phyloP scores from a whole-genome alignment of 2,329 filamentous ascomycete species.

The Fusarium subtropicale region DNA sequence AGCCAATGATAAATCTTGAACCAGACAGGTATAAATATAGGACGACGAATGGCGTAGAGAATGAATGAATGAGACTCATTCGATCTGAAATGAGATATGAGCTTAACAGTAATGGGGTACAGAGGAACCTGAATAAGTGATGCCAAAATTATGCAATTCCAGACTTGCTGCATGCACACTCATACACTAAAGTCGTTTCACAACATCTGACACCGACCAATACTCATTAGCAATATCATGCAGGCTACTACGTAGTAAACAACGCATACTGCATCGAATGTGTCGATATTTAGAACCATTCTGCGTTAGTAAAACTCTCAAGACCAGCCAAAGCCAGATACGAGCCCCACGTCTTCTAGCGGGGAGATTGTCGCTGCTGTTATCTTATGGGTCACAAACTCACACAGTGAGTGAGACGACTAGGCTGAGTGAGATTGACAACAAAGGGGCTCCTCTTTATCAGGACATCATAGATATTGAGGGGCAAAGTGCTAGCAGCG shows the following conservation, averaged over 20 bases:
- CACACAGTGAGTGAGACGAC: not conserved
- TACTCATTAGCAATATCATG: not conserved
- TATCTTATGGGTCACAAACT: not conserved
- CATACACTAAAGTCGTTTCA: fast-evolving
- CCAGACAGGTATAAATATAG: too few relatives aligned
- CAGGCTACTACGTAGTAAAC: not conserved
- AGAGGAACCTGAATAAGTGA: too few relatives aligned
- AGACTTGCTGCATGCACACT: too few relatives aligned
- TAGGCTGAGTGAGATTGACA: not conserved
- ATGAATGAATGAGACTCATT: too few relatives aligned
- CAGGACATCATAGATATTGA: not conserved
- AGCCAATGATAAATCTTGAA: too few relatives aligned
- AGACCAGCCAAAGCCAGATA: not conserved
- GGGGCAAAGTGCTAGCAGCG: not conserved
- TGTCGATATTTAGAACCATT: not conserved
- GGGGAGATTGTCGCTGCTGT: not conserved
- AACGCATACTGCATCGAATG: not conserved
- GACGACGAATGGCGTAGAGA: too few relatives aligned
- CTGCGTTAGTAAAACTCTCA: not conserved
- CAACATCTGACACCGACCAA: not conserved
- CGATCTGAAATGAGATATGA: too few relatives aligned
- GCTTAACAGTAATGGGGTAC: too few relatives aligned
- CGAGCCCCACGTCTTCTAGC: not conserved
- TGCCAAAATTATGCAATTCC: too few relatives aligned
- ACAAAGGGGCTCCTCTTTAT: not conserved